Evolutionary conservation across 2,329 filamentous ascomycete species (phyloP).

Genomic region (Pseudomassariella vexata): DNA sequence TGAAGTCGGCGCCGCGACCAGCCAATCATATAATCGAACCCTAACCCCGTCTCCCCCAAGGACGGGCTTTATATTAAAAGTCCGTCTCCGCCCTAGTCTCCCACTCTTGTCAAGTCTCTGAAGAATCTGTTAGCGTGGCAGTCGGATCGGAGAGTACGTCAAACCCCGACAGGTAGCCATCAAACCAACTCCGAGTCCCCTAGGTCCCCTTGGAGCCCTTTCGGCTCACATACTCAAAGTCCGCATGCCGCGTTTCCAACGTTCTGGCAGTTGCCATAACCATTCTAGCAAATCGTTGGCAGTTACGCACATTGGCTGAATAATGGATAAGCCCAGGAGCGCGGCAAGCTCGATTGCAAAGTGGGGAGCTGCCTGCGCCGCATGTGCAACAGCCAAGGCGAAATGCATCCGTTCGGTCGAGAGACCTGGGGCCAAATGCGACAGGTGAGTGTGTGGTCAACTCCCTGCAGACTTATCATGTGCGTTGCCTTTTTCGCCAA

Average conservation of each 20-base stretch:
- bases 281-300: background rate
- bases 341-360: slow-evolving; percentile 21
- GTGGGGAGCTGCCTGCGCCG: slow-evolving; percentile 45
- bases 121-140: too few relatives aligned
- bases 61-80: too few relatives aligned
- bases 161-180: too few relatives aligned
- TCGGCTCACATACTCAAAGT: slow-evolving; percentile 13
- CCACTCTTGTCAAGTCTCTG: too few relatives aligned
- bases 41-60: too few relatives aligned
- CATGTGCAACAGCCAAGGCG: slow-evolving; percentile 43
- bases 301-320: background rate
- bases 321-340: slow-evolving; percentile 18
- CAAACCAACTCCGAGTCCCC: too few relatives aligned
- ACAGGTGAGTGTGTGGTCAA: slow-evolving; percentile 21
- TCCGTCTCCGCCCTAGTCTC: too few relatives aligned
- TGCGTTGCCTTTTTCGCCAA: background rate
- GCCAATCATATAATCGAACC: too few relatives aligned
- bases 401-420: slow-evolving; percentile 41
- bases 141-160: too few relatives aligned
- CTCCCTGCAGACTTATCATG: background rate
- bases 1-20: too few relatives aligned
- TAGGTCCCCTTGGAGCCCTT: too few relatives aligned
- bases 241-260: slow-evolving; percentile 16
- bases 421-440: slow-evolving; percentile 34
- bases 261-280: too few relatives aligned